Percentiles rank a stretch among this genome's conserved stretches.
Conservation (phyloP, 306 rosid species). For the Vigna angularis region DNA sequence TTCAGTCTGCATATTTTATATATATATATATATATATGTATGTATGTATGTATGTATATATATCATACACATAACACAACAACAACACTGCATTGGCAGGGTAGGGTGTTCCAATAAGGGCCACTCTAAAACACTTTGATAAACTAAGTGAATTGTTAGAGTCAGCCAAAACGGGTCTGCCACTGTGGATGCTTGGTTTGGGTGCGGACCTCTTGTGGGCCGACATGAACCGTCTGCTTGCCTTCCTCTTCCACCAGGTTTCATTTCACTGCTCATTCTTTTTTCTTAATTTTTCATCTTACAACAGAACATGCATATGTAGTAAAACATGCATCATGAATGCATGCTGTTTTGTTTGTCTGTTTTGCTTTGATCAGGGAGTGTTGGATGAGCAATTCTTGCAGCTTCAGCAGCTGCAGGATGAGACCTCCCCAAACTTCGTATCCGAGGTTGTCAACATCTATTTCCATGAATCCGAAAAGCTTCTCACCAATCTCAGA, state of each 20-base stretch:
- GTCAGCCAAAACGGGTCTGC: slow-evolving; percentile 95
- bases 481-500: slow-evolving; percentile 80
- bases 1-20: too few species aligned
- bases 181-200: slow-evolving; percentile 95
- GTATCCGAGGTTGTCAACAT: slow-evolving; percentile 92
- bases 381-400: slow-evolving; percentile 93
- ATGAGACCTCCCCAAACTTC: slow-evolving; percentile 89
- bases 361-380: slow-evolving; percentile 51
- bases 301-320: neutral
- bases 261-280: too few species aligned
- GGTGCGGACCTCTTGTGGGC: slow-evolving; percentile 88
- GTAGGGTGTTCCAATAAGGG: slow-evolving; percentile 1
- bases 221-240: slow-evolving; percentile 96
- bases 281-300: neutral
- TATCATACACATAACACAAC: too few species aligned
- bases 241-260: slow-evolving; percentile 93
- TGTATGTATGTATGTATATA: too few species aligned
- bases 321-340: neutral
- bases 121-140: neutral
- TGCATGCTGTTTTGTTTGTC: neutral
- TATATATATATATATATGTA: too few species aligned
- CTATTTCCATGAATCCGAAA: slow-evolving; percentile 92
- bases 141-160: neutral
- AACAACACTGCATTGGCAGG: too few species aligned
- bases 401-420: slow-evolving; percentile 95